Conservation (phyloP, 352 stramenopile genomes). For the Halophytophthora batemanensis region DNA sequence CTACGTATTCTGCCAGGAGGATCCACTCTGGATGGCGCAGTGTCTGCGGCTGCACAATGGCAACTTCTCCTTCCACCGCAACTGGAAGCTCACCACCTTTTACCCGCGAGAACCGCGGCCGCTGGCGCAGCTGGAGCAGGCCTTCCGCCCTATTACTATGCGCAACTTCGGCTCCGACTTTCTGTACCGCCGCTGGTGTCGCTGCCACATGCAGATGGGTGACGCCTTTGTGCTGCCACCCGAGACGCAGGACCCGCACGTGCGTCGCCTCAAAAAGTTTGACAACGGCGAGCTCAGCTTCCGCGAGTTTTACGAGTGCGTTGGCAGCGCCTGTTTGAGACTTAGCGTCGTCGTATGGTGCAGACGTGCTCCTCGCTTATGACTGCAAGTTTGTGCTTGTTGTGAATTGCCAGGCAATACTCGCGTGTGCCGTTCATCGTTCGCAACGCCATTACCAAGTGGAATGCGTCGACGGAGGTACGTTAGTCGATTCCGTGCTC, state of each 20-base stretch:
- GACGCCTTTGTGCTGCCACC: conserved; percentile 43
- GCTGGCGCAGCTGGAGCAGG: conserved; percentile 19
- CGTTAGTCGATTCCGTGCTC: background rate
- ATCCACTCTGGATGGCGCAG: conserved; percentile 82
- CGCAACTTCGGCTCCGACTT: conserved; percentile 72
- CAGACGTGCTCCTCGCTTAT: too few relatives aligned
- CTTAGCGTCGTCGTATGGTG: too few relatives aligned
- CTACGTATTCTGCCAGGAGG: conserved; percentile 77
- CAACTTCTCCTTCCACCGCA: conserved; percentile 59
- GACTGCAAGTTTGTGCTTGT: too few relatives aligned
- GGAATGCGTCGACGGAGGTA: conserved; percentile 70
- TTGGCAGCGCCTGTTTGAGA: too few relatives aligned
- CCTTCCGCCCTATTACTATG: conserved; percentile 20
- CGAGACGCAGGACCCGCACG: conserved; percentile 37
- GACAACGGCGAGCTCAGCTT: conserved; percentile 59
- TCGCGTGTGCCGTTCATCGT: conserved; percentile 72
- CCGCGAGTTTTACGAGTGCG: conserved; percentile 71
- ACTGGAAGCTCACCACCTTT: conserved; percentile 81
- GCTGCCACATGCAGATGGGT: conserved; percentile 71
- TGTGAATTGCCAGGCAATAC: conserved; percentile 44
- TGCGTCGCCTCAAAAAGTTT: conserved; percentile 53
- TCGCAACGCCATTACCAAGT: conserved; percentile 58
- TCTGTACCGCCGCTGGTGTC: conserved; percentile 82
- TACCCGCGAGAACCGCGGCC: conserved; percentile 51
- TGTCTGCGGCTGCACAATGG: conserved; percentile 68